A percentile compares a stretch with the other conserved stretches of the same genome.
Conservation (phyloP, 2,329 filamentous ascomycete genomes). For the Waltergamsia citrina region DNA sequence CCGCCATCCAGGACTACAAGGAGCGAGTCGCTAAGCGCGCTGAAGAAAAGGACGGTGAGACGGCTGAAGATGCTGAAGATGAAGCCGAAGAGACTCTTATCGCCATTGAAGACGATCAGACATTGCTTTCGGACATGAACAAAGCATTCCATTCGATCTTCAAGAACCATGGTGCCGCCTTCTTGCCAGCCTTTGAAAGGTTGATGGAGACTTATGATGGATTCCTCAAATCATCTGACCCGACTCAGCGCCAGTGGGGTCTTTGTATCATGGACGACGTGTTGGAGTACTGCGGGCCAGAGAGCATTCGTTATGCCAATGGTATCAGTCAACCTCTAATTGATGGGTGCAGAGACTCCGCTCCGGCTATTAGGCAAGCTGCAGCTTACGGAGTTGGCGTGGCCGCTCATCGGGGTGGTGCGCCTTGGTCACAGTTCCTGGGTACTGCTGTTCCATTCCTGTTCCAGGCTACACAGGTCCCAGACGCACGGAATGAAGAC, state of each 20-base stretch:
- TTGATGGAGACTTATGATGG: slow-evolving; percentile 76
- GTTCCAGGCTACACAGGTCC: slow-evolving; percentile 74
- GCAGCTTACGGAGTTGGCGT: slow-evolving; percentile 94
- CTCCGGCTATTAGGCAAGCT: slow-evolving; percentile 88
- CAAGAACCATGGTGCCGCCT: slow-evolving; percentile 82
- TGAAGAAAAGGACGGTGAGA: slow-evolving; percentile 66
- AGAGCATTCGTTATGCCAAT: slow-evolving; percentile 78
- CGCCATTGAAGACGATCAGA: slow-evolving; percentile 95
- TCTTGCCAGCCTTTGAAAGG: slow-evolving; percentile 81
- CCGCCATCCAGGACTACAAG: slow-evolving; percentile 87
- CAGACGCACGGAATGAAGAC: slow-evolving; percentile 79
- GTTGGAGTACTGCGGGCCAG: slow-evolving; percentile 86
- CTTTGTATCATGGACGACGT: slow-evolving; percentile 98
- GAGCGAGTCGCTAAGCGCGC: slow-evolving; percentile 70
- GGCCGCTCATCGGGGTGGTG: slow-evolving; percentile 84
- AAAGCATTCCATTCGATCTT: slow-evolving; percentile 99
- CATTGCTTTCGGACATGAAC: slow-evolving; percentile 96
- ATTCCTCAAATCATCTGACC: slow-evolving; percentile 73
- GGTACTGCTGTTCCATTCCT: slow-evolving; percentile 70
- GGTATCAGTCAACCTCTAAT: slow-evolving; percentile 83
- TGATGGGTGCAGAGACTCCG: slow-evolving; percentile 74
- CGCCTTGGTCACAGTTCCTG: slow-evolving; percentile 80
- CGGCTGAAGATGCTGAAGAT: slow-evolving; percentile 83
- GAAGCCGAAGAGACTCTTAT: slow-evolving; percentile 78
- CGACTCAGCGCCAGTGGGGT: slow-evolving; percentile 96